Evolutionary conservation across 306 rosid species (phyloP).

Genomic region (Cucumis sativus): DNA sequence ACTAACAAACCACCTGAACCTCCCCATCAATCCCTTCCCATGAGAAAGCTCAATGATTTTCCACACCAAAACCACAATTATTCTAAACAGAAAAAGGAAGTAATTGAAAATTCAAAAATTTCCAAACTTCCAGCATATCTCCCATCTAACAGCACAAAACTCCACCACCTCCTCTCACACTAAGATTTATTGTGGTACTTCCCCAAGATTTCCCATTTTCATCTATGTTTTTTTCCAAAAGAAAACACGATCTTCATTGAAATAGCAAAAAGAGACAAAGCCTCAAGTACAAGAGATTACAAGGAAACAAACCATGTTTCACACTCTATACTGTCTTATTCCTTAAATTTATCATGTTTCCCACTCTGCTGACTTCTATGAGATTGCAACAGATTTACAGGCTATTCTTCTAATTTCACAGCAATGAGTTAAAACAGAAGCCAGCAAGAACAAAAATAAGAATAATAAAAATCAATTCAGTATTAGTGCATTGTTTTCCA

Average conservation of each 20-base stretch:
- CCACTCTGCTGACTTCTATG: not conserved
- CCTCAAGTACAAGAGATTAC: too few species aligned
- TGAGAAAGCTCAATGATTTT: not conserved
- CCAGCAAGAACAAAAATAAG: not conserved
- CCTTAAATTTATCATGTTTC: not conserved
- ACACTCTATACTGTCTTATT: not conserved
- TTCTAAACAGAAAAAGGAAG: not conserved
- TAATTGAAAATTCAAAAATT: not conserved
- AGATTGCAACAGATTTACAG: not conserved
- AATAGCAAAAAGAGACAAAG: too few species aligned
- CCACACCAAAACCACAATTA: not conserved
- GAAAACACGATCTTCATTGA: too few species aligned
- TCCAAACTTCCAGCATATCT: not conserved
- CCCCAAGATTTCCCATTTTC: not conserved
- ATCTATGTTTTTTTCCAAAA: not conserved
- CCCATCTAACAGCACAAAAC: not conserved
- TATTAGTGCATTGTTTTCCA: not conserved
- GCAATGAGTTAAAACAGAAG: not conserved
- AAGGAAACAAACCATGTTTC: too few species aligned
- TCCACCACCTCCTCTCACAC: not conserved
- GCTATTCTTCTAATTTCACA: slow-evolving; percentile 1
- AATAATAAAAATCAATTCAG: not conserved
- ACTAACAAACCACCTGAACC: not conserved
- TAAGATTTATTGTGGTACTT: not conserved
- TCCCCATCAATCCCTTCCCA: not conserved